Base-by-base conservation (phyloP, 2,329 filamentous ascomycete species). In the Paraphaeosphaeria minitans region DNA sequence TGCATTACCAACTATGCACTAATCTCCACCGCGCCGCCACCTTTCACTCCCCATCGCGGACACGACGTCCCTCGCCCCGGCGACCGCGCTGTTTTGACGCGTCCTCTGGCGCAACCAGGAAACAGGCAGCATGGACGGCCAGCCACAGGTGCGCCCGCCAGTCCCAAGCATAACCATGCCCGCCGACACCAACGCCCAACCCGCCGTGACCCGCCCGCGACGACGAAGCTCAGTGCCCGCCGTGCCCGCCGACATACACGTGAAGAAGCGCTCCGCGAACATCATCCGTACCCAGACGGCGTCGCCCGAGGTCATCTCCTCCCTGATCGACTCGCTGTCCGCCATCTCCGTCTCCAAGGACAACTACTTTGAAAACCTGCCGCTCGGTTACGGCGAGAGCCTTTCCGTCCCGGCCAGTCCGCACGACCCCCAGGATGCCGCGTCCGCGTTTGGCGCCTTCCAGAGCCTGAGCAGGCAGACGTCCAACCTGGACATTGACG, bases 361-460 rank as follows among this genome's bases (percentile, higher is more conserved):
- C 73, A 82, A 85, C 59, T 88, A 91, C 72, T 92, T 92, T 71
- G 89, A 93, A 67, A 82, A 81, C 61, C 68, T 77, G 47, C 72
- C 73, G 39, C 52, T 62, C 47, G 64, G 67, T 65, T 67, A 69
- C 66, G 69, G 64, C 63, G 71, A 63, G 63, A 74, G 63, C 73
- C 69, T 56, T 54, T 76, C 65, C 62, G 68, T 62, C 16, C 72
- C 68, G n/a, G 62, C 64, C 21, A 74, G 61, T 56, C 70, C 67
- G 13, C 46, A 69, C 29, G 60, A 62, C 6, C 64, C 54, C 8
- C 63, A 64, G 43, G 57, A 72, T 69, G 71, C 72, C 60, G 91
- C 90, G 73, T 89, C 90, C 48, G 85, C 91, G 77, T 90, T 91
- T 72, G 92, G 92, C 82, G 86, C 88, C 74, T 80, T 83, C 51